These are phyloP conservation scores for Citrullus amarus DNA, from an alignment of 306 rosid genomes.

Conservation along the genomic window DNA sequence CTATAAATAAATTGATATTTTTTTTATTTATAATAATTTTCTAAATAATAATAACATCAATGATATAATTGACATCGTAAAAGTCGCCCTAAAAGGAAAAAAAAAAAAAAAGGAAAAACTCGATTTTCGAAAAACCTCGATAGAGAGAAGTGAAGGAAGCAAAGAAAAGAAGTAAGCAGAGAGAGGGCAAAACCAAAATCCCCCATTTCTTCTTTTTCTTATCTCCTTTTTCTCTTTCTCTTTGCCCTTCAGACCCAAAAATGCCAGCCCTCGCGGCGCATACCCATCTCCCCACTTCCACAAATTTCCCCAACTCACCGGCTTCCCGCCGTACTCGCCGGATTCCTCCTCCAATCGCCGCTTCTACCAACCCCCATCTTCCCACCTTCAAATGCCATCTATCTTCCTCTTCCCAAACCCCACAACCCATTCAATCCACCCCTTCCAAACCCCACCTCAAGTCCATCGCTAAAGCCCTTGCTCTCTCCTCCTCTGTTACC, in stretches of 20 bases:
- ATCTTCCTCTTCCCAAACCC: slow-evolving; percentile 20
- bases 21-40: too few relatives aligned
- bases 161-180: neutral
- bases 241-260: neutral
- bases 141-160: neutral
- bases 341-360: slow-evolving; percentile 2
- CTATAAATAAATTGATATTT: too few relatives aligned
- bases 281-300: slow-evolving; percentile 25
- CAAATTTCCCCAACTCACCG: slow-evolving; percentile 17
- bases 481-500: slow-evolving; percentile 51
- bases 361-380: slow-evolving; percentile 4
- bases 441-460: slow-evolving; percentile 17
- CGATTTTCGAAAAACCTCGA: too few relatives aligned
- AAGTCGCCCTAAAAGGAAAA: neutral
- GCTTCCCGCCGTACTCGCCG: slow-evolving; percentile 11
- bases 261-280: slow-evolving; percentile 51
- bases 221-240: slow-evolving; percentile 14
- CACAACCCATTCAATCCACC: slow-evolving; percentile 15
- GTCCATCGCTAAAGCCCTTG: slow-evolving; percentile 39
- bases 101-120: too few relatives aligned
- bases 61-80: neutral
- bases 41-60: too few relatives aligned
- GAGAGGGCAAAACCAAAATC: neutral
- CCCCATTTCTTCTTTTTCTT: neutral
- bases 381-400: slow-evolving; percentile 22